These are phyloP conservation scores for Mortierella sp. DNA, from an alignment of 371 early-diverging fungal genomes.

Conservation along the genomic window DNA sequence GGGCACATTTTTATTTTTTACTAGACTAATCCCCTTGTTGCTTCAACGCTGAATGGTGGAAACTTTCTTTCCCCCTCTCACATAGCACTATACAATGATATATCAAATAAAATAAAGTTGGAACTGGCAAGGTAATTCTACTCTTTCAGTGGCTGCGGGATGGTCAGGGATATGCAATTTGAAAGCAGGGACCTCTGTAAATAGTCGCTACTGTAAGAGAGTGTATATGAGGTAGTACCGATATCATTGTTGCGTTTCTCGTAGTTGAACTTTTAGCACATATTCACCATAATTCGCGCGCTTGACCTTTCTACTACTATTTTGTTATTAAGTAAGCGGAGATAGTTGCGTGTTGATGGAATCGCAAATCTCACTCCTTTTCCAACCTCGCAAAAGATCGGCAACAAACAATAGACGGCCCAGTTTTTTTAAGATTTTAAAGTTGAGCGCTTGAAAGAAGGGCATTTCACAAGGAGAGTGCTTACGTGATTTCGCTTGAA, in stretches of 20 bases:
- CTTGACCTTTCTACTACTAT: background rate
- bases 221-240: too few species aligned
- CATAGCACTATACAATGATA: too few species aligned
- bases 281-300: background rate
- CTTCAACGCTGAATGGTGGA: background rate
- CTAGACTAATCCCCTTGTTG: background rate
- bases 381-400: background rate
- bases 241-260: too few species aligned
- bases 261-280: too few species aligned
- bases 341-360: background rate
- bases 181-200: too few species aligned
- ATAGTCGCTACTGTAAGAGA: too few species aligned
- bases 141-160: too few species aligned
- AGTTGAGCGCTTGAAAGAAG: slow-evolving; percentile 2
- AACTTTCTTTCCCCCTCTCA: too few species aligned
- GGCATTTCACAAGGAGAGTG: background rate
- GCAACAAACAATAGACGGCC: background rate
- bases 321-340: background rate
- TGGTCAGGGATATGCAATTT: too few species aligned
- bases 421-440: slow-evolving; percentile 3
- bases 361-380: background rate
- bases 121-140: too few species aligned
- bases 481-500: background rate
- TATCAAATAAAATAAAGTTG: too few species aligned
- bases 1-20: background rate